Percentiles rank a stretch among this genome's conserved stretches.
These are phyloP conservation scores for Ichthyophthirius multifiliis DNA, from an alignment of 169 alveolate genomes.

Conservation along the genomic window DNA sequence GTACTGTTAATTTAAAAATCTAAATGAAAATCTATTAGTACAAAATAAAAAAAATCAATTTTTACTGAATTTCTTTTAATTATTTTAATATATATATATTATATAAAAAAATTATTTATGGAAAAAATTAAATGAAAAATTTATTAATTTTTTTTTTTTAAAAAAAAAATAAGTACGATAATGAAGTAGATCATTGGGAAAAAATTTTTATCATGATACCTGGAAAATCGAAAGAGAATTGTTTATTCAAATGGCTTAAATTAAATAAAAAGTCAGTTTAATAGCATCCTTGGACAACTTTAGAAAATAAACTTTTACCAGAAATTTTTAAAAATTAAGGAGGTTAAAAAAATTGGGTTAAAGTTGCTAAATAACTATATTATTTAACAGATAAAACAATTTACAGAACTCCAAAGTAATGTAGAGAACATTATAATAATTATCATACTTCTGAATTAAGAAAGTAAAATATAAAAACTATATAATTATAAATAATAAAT, in stretches of 20 bases:
- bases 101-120: too few species aligned
- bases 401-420: constrained; percentile 12
- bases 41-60: too few species aligned
- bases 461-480: background rate
- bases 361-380: background rate
- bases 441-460: background rate
- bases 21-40: too few species aligned
- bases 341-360: constrained; percentile 12
- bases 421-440: constrained; percentile 22
- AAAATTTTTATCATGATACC: background rate
- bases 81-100: too few species aligned
- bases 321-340: too few species aligned
- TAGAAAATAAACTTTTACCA: constrained; percentile 1
- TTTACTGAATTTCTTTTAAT: too few species aligned
- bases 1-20: background rate
- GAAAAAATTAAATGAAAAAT: too few species aligned
- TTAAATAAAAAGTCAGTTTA: background rate
- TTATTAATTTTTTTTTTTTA: too few species aligned
- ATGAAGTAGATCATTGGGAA: background rate
- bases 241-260: background rate
- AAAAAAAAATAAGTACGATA: too few species aligned
- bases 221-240: background rate
- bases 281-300: constrained; percentile 12
- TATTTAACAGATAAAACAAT: background rate
- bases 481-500: too few species aligned